Evolutionary conservation across 2,329 filamentous ascomycete genomes (phyloP), one percentile per base, ranked within the genome.

Genomic region (Rutstroemia sydowiana): DNA sequence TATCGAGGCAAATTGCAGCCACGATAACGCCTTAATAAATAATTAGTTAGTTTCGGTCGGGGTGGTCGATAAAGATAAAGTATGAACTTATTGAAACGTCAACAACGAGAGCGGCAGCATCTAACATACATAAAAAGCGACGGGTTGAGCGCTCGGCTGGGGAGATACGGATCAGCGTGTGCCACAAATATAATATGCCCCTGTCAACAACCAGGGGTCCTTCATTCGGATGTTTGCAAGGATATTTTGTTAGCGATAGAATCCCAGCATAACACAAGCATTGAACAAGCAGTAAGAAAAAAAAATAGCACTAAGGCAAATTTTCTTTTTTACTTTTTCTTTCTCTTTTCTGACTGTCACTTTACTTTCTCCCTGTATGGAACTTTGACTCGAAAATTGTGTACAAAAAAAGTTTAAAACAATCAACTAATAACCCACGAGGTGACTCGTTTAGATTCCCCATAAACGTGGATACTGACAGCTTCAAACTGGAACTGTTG

Each of bases 91-190:
- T 26, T 39, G 28, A n/a, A 45, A 28, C 18, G 31, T 37, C 47
- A 21, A 44, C 39, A 30, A 45, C 32, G 32, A 51, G 48, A 16
- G 48, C 47, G 47, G 47, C 47, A 51, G 42, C 48, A 34, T 51
- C 48, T 42, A 37, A 51, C 48, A 50, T 50, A 39, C 44, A 50
- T 41, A 50, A 26, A 36, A 50, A 45, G 32, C 42, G 31, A 44
- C 40, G 40, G 46, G 20, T 53, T 49, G 45, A 36, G 28, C 41
- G 51, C 41, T 51, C 40, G 46, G 41, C 51, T 53, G 46, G 47
- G 47, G 51, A 49, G 51, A 43, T 52, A 47, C 32, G 41, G 51
- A 51, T 53, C 41, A 53, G 51, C 51, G 30, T 45, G 39, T 53
- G 31, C 51, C 26, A 51, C 47, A 49, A 44, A 51, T 53, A 53